A percentile compares a stretch with the other conserved stretches of the same genome.
phyloP scores from a whole-genome alignment of 352 stramenopile genomes.

The Pseudoperonospora humuli region DNA sequence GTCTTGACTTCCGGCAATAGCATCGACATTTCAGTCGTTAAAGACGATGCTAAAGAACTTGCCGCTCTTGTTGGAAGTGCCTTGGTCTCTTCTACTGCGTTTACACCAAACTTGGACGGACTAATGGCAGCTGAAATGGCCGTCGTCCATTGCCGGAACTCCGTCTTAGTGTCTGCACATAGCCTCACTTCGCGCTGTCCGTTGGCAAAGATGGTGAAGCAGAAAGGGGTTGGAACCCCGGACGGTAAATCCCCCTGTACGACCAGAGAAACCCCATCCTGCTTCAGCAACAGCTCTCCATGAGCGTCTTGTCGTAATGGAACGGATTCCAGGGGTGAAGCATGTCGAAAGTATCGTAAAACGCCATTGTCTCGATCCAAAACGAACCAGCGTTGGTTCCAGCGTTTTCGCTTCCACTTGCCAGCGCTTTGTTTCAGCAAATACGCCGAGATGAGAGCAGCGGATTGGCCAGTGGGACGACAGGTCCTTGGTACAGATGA shows the following conservation, averaged over 20 bases:
- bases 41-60: constrained; percentile 7
- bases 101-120: constrained; percentile 13
- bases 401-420: constrained; percentile 73
- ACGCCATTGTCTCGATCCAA: constrained; percentile 53
- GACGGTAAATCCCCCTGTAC: constrained; percentile 62
- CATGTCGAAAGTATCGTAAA: constrained; percentile 70
- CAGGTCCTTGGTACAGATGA: not conserved
- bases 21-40: constrained; percentile 1
- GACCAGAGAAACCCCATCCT: constrained; percentile 45
- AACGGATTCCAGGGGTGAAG: constrained; percentile 42
- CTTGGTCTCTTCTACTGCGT: constrained; percentile 2
- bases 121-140: constrained; percentile 62
- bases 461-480: constrained; percentile 5
- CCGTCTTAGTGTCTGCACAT: constrained; percentile 57
- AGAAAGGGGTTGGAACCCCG: constrained; percentile 72
- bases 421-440: constrained; percentile 73
- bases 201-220: constrained; percentile 52
- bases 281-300: constrained; percentile 37
- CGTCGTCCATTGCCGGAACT: constrained; percentile 72
- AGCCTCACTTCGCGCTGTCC: constrained; percentile 38
- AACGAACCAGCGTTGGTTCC: constrained; percentile 81
- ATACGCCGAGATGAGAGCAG: constrained; percentile 41
- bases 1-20: constrained; percentile 4
- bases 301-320: constrained; percentile 50
- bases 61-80: not conserved